phyloP scores from a whole-genome alignment of 2,329 filamentous ascomycete genomes.

The Elsinoe fawcettii region DNA sequence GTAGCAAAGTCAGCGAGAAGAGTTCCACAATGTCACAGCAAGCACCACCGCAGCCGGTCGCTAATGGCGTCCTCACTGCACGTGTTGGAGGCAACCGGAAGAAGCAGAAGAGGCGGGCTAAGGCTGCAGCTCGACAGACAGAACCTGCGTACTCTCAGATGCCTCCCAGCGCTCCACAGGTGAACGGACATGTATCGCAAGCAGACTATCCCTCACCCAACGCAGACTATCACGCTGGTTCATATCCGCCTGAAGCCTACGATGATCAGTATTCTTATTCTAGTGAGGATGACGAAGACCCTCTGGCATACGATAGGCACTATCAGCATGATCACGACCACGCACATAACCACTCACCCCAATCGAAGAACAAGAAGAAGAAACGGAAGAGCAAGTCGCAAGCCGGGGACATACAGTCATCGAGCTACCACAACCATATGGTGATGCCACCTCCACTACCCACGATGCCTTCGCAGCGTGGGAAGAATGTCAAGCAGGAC shows the following conservation, averaged over 20 bases:
- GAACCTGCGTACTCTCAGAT: background rate
- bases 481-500: slow-evolving; percentile 46
- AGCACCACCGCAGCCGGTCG: slow-evolving; percentile 16
- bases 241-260: slow-evolving; percentile 36
- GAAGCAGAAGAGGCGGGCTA: slow-evolving; percentile 88
- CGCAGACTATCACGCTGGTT: background rate
- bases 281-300: slow-evolving; percentile 25
- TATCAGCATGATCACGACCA: slow-evolving; percentile 20
- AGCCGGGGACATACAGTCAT: background rate
- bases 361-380: slow-evolving; percentile 19
- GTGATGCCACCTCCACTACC: slow-evolving; percentile 35
- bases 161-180: background rate
- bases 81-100: slow-evolving; percentile 67
- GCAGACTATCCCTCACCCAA: background rate
- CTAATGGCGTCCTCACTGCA: slow-evolving; percentile 35
- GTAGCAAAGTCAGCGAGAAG: background rate
- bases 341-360: slow-evolving; percentile 20
- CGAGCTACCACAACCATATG: background rate
- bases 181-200: background rate
- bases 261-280: slow-evolving; percentile 37
- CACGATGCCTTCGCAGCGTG: slow-evolving; percentile 34
- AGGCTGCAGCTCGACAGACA: slow-evolving; percentile 65
- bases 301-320: slow-evolving; percentile 10
- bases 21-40: slow-evolving; percentile 25
- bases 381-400: slow-evolving; percentile 17